Percentiles rank a stretch among this genome's conserved stretches.
phyloP scores from a whole-genome alignment of 1,139 yeast genomes.

The Kluyveromyces marxianus region DNA sequence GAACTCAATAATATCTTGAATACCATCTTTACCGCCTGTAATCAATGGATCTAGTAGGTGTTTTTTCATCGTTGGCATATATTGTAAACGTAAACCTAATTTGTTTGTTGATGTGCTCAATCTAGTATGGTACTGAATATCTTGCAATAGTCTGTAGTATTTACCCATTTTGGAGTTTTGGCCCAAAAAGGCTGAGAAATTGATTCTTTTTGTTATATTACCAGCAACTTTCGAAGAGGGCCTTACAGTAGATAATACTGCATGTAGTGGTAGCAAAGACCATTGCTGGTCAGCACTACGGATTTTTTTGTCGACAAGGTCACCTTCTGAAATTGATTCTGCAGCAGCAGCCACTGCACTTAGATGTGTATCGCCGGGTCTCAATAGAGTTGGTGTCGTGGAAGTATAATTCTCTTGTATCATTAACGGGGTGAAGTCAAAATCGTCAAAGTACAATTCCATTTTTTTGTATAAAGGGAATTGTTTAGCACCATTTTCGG shows the following conservation, averaged over 20 bases:
- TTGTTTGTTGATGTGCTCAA: constrained; percentile 72
- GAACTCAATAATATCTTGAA: constrained; percentile 52
- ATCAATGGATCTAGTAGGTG: constrained; percentile 52
- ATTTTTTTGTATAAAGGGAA: constrained; percentile 73
- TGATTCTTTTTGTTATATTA: constrained; percentile 55
- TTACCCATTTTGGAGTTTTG: constrained; percentile 82
- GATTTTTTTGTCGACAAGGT: constrained; percentile 69
- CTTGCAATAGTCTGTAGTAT: constrained; percentile 72
- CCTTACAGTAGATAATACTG: constrained; percentile 73
- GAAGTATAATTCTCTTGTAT: constrained; percentile 84
- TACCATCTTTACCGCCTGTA: constrained; percentile 50
- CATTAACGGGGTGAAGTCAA: constrained; percentile 92
- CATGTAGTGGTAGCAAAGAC: constrained; percentile 92
- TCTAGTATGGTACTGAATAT: constrained; percentile 80
- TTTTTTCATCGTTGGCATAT: constrained; percentile 57
- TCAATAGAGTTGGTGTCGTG: constrained; percentile 47
- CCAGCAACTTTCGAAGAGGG: constrained; percentile 81
- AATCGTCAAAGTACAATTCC: constrained; percentile 87
- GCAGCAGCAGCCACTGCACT: constrained; percentile 71
- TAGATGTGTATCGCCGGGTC: constrained; percentile 43
- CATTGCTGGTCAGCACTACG: constrained; percentile 93
- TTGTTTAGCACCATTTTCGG: constrained; percentile 38
- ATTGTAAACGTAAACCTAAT: constrained; percentile 67
- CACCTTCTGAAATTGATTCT: constrained; percentile 75
- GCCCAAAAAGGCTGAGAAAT: constrained; percentile 85